phyloP scores from a whole-genome alignment of 2,329 filamentous ascomycete genomes.

The Penicillium sp. region DNA sequence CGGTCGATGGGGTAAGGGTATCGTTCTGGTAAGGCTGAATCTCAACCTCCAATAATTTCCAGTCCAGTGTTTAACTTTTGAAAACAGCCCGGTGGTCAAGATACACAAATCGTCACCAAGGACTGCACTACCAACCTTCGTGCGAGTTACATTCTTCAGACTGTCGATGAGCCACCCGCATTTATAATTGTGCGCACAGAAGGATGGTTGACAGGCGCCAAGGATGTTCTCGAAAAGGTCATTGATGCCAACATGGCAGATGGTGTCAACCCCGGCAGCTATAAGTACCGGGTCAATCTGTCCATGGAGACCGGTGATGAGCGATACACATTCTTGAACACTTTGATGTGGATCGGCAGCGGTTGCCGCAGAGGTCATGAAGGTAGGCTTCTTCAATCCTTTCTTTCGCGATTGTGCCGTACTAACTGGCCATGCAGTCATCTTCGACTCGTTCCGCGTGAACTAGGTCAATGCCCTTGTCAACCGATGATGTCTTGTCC shows the following conservation, averaged over 20 bases:
- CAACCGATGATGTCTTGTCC: constrained; percentile 6
- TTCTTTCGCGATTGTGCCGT: neutral
- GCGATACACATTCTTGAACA: constrained; percentile 49
- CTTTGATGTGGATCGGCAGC: constrained; percentile 50
- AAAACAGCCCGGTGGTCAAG: constrained; percentile 48
- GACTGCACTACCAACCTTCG: constrained; percentile 46
- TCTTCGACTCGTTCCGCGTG: constrained; percentile 38
- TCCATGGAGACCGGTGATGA: constrained; percentile 51
- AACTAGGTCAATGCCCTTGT: constrained; percentile 22
- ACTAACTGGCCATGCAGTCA: constrained; percentile 23
- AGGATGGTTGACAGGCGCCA: constrained; percentile 49
- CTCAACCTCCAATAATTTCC: neutral
- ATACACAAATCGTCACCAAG: constrained; percentile 49
- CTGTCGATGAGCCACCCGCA: constrained; percentile 49
- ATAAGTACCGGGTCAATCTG: constrained; percentile 49
- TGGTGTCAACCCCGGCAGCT: constrained; percentile 46
- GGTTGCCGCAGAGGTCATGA: constrained; percentile 47
- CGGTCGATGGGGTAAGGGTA: constrained; percentile 51
- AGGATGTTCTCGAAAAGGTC: constrained; percentile 49
- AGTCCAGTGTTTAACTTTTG: neutral
- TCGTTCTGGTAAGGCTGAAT: constrained; percentile 42
- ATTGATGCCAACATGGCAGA: constrained; percentile 44
- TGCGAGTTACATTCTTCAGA: constrained; percentile 49
- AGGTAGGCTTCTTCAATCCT: constrained; percentile 29
- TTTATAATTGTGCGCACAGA: constrained; percentile 47